Conservation (phyloP, 2,329 filamentous ascomycete species). For the Didymella keratinophila region DNA sequence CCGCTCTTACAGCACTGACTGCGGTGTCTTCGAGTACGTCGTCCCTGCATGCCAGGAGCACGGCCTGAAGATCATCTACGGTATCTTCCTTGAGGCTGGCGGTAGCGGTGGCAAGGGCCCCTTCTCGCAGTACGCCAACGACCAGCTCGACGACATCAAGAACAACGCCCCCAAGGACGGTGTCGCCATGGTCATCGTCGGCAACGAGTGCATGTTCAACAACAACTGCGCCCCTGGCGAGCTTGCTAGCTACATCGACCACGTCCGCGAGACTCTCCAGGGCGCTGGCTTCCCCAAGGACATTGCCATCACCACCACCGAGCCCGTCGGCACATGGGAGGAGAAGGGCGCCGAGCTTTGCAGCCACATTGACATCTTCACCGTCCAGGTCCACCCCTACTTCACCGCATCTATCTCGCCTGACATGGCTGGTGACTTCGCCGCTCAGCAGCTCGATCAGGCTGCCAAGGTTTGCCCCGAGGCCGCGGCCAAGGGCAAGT, state of each 20-base stretch:
- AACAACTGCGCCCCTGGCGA: slow-evolving; percentile 68
- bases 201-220: slow-evolving; percentile 90
- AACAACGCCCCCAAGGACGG: slow-evolving; percentile 73
- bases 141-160: slow-evolving; percentile 78
- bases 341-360: slow-evolving; percentile 70
- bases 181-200: slow-evolving; percentile 82
- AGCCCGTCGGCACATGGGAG: slow-evolving; percentile 82
- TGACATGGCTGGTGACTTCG: slow-evolving; percentile 76
- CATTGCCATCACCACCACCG: slow-evolving; percentile 75
- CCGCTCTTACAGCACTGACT: slow-evolving; percentile 93
- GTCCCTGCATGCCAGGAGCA: slow-evolving; percentile 71
- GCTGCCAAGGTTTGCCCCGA: slow-evolving; percentile 74
- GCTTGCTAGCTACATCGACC: slow-evolving; percentile 74
- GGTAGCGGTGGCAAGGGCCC: slow-evolving; percentile 55
- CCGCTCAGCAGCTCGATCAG: slow-evolving; percentile 73
- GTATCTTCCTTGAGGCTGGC: slow-evolving; percentile 79
- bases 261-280: slow-evolving; percentile 69
- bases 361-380: slow-evolving; percentile 76
- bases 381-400: slow-evolving; percentile 91
- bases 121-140: slow-evolving; percentile 64
- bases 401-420: slow-evolving; percentile 79
- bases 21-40: slow-evolving; percentile 78
- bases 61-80: slow-evolving; percentile 82
- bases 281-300: slow-evolving; percentile 73
- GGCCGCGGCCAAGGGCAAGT: slow-evolving; percentile 65